Base-by-base conservation (phyloP, 2,329 filamentous ascomycete genomes). In the Cercospora nicotianae region DNA sequence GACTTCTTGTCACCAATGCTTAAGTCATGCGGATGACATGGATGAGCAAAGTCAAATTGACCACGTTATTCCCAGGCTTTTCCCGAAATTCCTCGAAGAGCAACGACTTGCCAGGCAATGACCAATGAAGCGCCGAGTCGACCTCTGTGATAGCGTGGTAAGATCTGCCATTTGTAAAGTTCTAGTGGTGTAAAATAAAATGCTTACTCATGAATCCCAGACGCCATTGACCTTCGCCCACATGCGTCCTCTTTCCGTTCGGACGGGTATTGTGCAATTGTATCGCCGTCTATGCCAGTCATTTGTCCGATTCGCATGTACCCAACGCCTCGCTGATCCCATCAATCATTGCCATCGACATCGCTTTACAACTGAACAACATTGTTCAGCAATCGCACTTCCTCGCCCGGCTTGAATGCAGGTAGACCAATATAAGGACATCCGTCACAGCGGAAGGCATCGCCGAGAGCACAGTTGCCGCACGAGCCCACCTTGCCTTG, bases 341-440 rank as follows among this genome's bases (percentile, higher is more conserved):
- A 60, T 55, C 28, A 65, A 65, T 61, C 45, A 51, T 55, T 33
- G 36, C 16, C 42, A 55, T n/a, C 18, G 30, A 13, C n/a, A 20
- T n/a, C 13, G 8, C 16, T 20, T 42, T 53, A 97, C 77, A 97
- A 82, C 82, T 97, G 94, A 67, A 93, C 87, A 76, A 92, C 88
- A 73, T 96, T 92, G 79, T 96, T 94, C 76, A 97, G 79, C 68
- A 99, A 84, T 76, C 89, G 87, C 61, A 98, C 93, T 82, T 98
- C 93, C 83, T 99, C 94, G 16, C 95, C 95, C 3, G 93, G 93
- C 84, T 97, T 97, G 85, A 99, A 99, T 4, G 95, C 91, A 13
- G 95, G 95, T 73, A 99, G 85, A 4, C 94, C 94, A 75, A 96
- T 91, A 78, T 95, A 97, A 1, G 94, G 94, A 76, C 90, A 92